Evolutionary conservation across 2,329 filamentous ascomycete genomes (phyloP), one percentile per base, ranked within the genome.

Genomic region (Clarireedia paspali): DNA sequence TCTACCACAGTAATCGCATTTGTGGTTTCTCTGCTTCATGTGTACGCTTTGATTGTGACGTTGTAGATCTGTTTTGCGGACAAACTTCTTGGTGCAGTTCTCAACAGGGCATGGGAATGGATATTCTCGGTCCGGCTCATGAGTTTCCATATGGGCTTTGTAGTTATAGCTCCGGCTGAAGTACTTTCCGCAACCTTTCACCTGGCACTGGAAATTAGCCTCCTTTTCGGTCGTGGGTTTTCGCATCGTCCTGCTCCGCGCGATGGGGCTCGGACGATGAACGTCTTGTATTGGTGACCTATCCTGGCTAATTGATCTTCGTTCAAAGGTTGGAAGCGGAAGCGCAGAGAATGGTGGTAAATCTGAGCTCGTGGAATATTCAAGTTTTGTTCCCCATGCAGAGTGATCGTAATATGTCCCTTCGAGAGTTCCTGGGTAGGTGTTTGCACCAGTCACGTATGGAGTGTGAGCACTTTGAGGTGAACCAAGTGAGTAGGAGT

Each of bases 81-180:
- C 88, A 70, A 95, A 95, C 51, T 82, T 81, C 72, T 87, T 89
- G 62, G 73, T 77, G 71, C 91, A 96, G 52, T 78, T 79, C 2
- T 77, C 70, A 30, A 83, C 73, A 1, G 74, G 74, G 70, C 91
- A 95, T 1, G 78, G 76, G 65, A 89, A 87, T 0, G 85, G 83
- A 64, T 88, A 88, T 64, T 82, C 81, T 56, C 87, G 79, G 57
- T 81, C 79, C 14, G 88, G 83, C 66, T 94, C 84, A 67, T 96
- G 91, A 1, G 85, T 91, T 66, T 91, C 86, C 78, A 91, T 80
- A 69, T 95, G 91, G 30, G 89, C 87, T 66, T 88, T 91, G 73
- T 85, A 89, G 72, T 95, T 95, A 74, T 92, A 95, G 65, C 83
- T 86, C 59, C 91, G 78, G 62, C 88, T 89, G 69, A 95, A 95